A percentile compares a stretch with the other conserved stretches of the same genome.
Evolutionary conservation across 2,329 filamentous ascomycete species (phyloP).

Genomic region (Diatrype stigma): DNA sequence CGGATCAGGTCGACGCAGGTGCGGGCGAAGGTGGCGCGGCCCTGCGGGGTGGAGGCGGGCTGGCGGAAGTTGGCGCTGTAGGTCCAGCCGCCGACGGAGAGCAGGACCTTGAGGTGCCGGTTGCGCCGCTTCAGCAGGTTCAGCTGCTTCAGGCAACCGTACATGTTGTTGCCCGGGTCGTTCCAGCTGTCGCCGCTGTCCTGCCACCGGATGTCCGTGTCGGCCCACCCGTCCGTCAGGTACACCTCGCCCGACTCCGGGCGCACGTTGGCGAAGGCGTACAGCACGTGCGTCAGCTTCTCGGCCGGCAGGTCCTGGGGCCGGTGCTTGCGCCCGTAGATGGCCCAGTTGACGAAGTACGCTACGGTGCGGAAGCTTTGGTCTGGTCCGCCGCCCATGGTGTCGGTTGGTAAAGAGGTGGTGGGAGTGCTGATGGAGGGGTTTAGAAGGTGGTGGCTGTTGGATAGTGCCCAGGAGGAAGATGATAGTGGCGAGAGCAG

Average conservation of each 20-base stretch:
- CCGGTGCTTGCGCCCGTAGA: slow-evolving; percentile 81
- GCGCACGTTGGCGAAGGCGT: slow-evolving; percentile 83
- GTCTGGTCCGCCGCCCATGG: slow-evolving; percentile 41
- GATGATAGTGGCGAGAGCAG: slow-evolving; percentile 1
- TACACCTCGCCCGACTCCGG: slow-evolving; percentile 77
- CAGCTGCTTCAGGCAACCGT: slow-evolving; percentile 85
- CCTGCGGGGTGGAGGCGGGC: slow-evolving; percentile 66
- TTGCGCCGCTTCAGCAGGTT: slow-evolving; percentile 78
- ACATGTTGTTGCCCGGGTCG: slow-evolving; percentile 72
- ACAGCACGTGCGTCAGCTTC: slow-evolving; percentile 83
- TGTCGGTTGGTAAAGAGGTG: slow-evolving; percentile 1
- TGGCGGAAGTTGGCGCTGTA: slow-evolving; percentile 80
- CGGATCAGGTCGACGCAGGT: slow-evolving; percentile 72
- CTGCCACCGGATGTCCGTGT: slow-evolving; percentile 70
- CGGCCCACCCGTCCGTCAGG: slow-evolving; percentile 60
- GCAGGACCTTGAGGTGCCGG: slow-evolving; percentile 77
- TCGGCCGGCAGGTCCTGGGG: slow-evolving; percentile 78
- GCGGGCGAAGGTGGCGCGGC: slow-evolving; percentile 67
- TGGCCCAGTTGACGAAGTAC: slow-evolving; percentile 79
- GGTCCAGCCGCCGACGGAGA: slow-evolving; percentile 91
- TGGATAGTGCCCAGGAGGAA: neutral
- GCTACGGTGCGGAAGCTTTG: slow-evolving; percentile 61
- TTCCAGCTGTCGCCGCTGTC: slow-evolving; percentile 59
- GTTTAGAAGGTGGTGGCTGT: neutral
- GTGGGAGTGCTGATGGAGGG: neutral